phyloP scores from a whole-genome alignment of 2,329 filamentous ascomycete genomes.

The Pseudogymnoascus sp. region DNA sequence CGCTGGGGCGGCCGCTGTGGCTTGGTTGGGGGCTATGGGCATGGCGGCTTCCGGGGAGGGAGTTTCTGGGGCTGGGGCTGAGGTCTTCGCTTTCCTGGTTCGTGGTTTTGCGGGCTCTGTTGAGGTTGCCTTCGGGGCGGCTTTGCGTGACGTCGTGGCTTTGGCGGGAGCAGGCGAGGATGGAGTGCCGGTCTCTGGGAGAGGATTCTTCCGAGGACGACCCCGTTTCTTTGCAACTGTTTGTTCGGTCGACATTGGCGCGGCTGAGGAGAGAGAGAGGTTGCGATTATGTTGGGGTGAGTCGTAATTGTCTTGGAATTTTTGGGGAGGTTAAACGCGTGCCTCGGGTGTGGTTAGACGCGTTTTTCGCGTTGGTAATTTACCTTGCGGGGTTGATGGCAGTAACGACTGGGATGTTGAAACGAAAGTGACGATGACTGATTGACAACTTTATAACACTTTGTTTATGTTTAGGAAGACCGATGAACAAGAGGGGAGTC shows the following conservation, averaged over 20 bases:
- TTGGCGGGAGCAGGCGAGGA: slow-evolving; percentile 3
- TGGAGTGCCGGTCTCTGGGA: background rate
- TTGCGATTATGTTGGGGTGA: background rate
- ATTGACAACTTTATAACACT: background rate
- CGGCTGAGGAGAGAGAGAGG: background rate
- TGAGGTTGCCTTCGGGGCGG: background rate
- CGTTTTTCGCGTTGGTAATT: slow-evolving; percentile 5
- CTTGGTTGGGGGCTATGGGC: background rate
- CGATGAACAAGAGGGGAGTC: background rate
- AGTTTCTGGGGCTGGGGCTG: background rate
- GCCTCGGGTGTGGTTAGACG: background rate
- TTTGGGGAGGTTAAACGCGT: background rate
- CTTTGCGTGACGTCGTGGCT: background rate
- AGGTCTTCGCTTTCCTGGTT: background rate
- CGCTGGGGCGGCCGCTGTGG: background rate
- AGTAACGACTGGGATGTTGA: background rate
- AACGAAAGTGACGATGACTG: background rate
- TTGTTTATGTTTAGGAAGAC: background rate
- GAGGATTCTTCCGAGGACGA: background rate
- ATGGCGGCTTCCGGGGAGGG: background rate
- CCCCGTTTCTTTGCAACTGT: background rate
- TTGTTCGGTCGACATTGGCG: slow-evolving; percentile 6
- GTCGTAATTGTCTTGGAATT: background rate
- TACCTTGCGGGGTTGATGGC: background rate
- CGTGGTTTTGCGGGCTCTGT: background rate